Base-by-base conservation (phyloP, 768 basidiomycete species). In the Pleurotus tuoliensis region DNA sequence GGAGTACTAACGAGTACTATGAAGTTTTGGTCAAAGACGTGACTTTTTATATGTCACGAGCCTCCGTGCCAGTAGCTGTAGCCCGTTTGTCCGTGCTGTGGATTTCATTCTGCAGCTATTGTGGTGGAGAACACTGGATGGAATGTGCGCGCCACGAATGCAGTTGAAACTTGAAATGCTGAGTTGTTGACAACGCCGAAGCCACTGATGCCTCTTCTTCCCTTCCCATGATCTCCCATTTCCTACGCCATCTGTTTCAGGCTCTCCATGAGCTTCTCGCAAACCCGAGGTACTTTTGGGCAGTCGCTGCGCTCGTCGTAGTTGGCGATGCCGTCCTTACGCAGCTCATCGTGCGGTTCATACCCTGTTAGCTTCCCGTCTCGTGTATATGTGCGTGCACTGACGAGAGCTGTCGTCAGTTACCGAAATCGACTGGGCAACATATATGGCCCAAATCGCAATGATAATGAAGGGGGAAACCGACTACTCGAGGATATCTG, bases 391-490 rank as follows among this genome's bases (percentile, higher is more conserved):
- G 20, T 15, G 27, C 59, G 43, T 46, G 25, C 24, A 47, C 48
- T 64, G 56, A 66, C 66, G 59, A 48, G 59, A 44, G 41, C 43
- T 59, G 47, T 52, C 11, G 30, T 50, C 75, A 98, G 96, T 95
- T 73, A 98, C 97, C 9, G 95, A 99, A 72, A 99, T 99, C 64
- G 97, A 99, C 73, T 98, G 92, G 86, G 82, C 87, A 65, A 98
- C 97, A 0, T 99, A 99, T 67, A 93, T 98, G 85, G 75, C 87
- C 52, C 97, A 98, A 53, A 81, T 90, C 1, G 79, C 87, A 56
- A 67, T 88, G 41, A 94, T 91, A 72, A 63, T 90, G 47, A 81
- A 83, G 55, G 94, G 94, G 34, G 88, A 95, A 67, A 78, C 87
- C 47, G 82, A 94, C 65, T 99, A 99, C 67, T 78, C 82, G 11